Base-by-base conservation (phyloP, 805 yeast genomes). In the Candida berthetii region DNA sequence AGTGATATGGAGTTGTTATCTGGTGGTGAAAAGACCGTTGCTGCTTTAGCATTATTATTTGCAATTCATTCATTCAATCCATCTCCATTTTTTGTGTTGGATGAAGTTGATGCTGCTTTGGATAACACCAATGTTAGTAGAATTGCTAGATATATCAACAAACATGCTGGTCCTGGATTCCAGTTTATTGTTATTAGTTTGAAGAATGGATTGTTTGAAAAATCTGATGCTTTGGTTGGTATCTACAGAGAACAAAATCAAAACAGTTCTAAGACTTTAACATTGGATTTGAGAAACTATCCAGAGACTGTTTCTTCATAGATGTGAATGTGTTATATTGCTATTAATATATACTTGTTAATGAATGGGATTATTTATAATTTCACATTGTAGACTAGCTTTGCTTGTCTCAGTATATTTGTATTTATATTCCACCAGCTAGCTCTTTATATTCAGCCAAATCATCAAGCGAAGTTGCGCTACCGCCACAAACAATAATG, bases 41-140 rank as follows among this genome's bases (percentile, higher is more conserved):
- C 99, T 2, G 99, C 99, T 0, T 66, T 93, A 48, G 97, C 98
- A 0, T 67, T 93, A 47, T 62, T 93, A 37, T 93, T 93, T 65
- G 90, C 98, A 0, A 79, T 90, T 34, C 97, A 93, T 58, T 81
- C 95, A 0, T 85, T 68, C 62, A 91, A 82, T 39, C 97, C 97
- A 3, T 83, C 96, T 1, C 99, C 99, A 27, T 93, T 93, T 58
- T 91, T 93, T 58, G 96, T 93, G 0, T 67, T 93, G 35, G 99
- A 93, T 60, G 99, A 93, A 63, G 89, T 93, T n/a, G 99, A 93
- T 65, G 98, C 99, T 0, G 98, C 98, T 0, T 72, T 93, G 44
- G 99, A 93, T 62, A 82, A 85, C 45, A 79, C 87, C 19, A 93
- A 93, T 55, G 96, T 93, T 19, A 78, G 77, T 41, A 78, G 79